These are phyloP conservation scores for Mucor plumbeus DNA, from an alignment of 371 early-diverging fungal genomes.

Conservation along the genomic window DNA sequence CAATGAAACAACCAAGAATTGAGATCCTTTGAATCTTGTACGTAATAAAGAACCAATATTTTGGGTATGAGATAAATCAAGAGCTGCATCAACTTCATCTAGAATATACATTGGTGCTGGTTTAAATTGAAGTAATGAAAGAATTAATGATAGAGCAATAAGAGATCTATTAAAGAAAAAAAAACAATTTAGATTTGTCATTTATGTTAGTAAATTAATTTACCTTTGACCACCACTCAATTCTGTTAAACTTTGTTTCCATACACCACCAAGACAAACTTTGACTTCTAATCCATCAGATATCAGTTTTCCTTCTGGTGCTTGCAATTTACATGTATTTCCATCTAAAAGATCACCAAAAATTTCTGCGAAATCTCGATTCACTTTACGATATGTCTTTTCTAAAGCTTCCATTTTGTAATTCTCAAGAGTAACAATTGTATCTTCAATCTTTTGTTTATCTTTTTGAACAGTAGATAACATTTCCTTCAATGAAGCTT, in stretches of 20 bases:
- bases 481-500: conserved; percentile 83
- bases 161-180: conserved; percentile 65
- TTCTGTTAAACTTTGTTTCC: conserved; percentile 98
- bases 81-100: conserved; percentile 99
- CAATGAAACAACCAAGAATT: conserved; percentile 99
- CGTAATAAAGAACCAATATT: conserved; percentile 98
- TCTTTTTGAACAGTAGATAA: conserved; percentile 89
- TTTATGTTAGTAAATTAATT: background rate
- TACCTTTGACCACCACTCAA: conserved; percentile 99
- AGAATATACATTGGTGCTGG: conserved; percentile 99
- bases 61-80: conserved; percentile 99
- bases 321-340: conserved; percentile 87
- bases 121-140: conserved; percentile 97
- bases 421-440: conserved; percentile 86
- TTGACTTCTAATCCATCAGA: conserved; percentile 92
- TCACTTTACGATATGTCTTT: conserved; percentile 91
- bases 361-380: conserved; percentile 94
- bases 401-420: conserved; percentile 90
- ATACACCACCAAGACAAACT: conserved; percentile 96
- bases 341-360: conserved; percentile 95
- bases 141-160: conserved; percentile 96
- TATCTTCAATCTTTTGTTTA: conserved; percentile 94
- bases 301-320: conserved; percentile 82
- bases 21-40: conserved; percentile 96
- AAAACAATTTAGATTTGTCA: background rate